These are phyloP conservation scores for Diplocarpon mali DNA, from an alignment of 2,329 filamentous ascomycete species.

Conservation along the genomic window DNA sequence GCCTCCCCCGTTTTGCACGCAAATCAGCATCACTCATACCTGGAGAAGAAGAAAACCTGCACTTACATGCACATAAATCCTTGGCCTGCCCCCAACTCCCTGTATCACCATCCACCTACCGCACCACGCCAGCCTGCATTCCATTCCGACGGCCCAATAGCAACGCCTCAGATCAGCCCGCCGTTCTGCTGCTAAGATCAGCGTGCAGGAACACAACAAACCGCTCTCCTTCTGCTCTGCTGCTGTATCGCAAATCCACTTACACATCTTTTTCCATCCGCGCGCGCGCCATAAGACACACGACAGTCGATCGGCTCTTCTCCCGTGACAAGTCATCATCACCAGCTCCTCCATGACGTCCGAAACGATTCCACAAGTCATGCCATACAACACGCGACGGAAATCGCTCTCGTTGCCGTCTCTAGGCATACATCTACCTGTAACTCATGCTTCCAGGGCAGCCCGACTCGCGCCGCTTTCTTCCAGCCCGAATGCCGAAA, in stretches of 20 bases:
- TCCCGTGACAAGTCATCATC: constrained; percentile 15
- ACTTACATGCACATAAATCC: neutral
- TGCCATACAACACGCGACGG: constrained; percentile 94
- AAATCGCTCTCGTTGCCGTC: constrained; percentile 91
- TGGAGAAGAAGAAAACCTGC: too few species aligned
- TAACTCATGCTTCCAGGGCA: constrained; percentile 49
- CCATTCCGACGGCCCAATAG: constrained; percentile 21
- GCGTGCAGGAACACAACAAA: constrained; percentile 25
- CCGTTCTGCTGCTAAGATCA: constrained; percentile 22
- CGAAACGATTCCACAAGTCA: constrained; percentile 29
- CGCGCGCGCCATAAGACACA: neutral
- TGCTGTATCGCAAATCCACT: constrained; percentile 2
- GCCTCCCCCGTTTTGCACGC: neutral
- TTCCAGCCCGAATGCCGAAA: constrained; percentile 23
- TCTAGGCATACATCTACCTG: constrained; percentile 79
- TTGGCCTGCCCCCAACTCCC: constrained; percentile 7
- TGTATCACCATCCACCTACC: constrained; percentile 9
- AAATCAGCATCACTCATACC: too few species aligned
- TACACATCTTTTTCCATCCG: neutral
- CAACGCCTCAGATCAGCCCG: constrained; percentile 14
- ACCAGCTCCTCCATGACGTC: constrained; percentile 10
- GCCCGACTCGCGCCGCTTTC: constrained; percentile 29
- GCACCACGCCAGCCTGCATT: constrained; percentile 16
- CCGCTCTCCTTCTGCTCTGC: neutral
- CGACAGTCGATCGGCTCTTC: neutral